phyloP scores from a whole-genome alignment of 208 protist species.

The Phytomonas sp. region DNA sequence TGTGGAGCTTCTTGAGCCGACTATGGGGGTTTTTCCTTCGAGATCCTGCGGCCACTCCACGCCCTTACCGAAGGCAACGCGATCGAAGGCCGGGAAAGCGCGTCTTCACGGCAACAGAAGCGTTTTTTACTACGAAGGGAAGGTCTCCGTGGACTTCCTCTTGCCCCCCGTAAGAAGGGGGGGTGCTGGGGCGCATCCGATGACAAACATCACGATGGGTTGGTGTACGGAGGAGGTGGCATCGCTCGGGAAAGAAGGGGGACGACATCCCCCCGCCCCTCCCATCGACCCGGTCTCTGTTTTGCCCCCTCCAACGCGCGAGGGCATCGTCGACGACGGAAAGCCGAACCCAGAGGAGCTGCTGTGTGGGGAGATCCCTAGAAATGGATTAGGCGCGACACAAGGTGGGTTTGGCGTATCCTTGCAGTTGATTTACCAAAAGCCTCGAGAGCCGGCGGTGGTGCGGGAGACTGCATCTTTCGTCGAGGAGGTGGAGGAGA shows the following conservation, averaged over 20 bases:
- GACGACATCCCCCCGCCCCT: background rate
- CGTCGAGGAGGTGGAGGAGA: background rate
- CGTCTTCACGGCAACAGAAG: background rate
- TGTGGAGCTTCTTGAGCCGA: background rate
- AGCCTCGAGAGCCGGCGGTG: background rate
- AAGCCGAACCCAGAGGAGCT: background rate
- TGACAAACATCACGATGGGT: background rate
- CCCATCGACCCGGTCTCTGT: background rate
- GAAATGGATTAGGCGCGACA: background rate
- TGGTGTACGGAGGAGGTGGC: background rate
- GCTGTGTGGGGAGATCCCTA: background rate
- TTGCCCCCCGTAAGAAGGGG: conserved; percentile 14
- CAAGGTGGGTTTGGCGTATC: background rate
- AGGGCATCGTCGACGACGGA: background rate
- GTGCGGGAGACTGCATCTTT: background rate
- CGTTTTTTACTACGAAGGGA: conserved; percentile 58
- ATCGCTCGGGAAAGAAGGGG: background rate
- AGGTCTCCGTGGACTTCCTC: conserved; percentile 58
- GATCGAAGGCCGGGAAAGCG: background rate
- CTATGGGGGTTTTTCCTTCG: background rate
- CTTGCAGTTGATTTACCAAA: background rate
- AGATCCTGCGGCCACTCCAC: background rate
- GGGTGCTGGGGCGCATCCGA: background rate
- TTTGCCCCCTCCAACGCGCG: background rate
- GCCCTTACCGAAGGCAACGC: background rate